Evolutionary conservation across 495 filamentous ascomycete species (phyloP).

Genomic region (Hyaloscypha hepaticicola): DNA sequence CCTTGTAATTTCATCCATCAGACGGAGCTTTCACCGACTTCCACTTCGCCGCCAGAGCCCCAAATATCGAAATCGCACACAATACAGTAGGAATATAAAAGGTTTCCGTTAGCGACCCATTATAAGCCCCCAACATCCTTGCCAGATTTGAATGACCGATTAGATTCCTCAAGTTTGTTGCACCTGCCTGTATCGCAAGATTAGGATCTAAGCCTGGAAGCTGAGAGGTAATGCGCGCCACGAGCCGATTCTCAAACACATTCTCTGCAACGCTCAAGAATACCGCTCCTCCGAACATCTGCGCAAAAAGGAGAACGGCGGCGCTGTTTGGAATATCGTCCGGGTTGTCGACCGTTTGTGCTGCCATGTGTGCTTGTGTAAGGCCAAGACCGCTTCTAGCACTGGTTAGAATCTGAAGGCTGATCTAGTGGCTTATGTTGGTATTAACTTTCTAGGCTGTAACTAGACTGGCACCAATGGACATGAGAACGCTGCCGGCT

Average conservation of each 20-base stretch:
- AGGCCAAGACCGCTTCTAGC: constrained; percentile 66
- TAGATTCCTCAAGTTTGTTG: constrained; percentile 8
- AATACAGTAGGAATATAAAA: constrained; percentile 41
- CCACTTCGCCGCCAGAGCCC: constrained; percentile 40
- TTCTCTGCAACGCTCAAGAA: constrained; percentile 62
- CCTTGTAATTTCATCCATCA: too few relatives aligned
- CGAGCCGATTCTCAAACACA: constrained; percentile 55
- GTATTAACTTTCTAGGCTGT: constrained; percentile 56
- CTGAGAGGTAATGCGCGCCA: constrained; percentile 36
- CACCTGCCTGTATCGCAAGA: constrained; percentile 53
- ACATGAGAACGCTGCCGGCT: constrained; percentile 47
- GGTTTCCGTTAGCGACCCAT: constrained; percentile 17
- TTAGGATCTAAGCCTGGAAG: constrained; percentile 42
- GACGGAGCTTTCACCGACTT: constrained; percentile 39
- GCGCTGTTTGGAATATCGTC: constrained; percentile 59
- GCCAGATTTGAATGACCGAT: constrained; percentile 11
- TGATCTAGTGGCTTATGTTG: constrained; percentile 56
- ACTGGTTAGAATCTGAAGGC: constrained; percentile 66
- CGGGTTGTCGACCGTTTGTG: constrained; percentile 42
- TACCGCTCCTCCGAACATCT: constrained; percentile 60
- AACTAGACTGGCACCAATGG: constrained; percentile 61
- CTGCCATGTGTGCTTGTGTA: constrained; percentile 62
- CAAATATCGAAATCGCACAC: constrained; percentile 57
- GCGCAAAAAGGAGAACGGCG: constrained; percentile 57
- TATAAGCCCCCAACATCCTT: constrained; percentile 26